Evolutionary conservation across 345 rosid genomes (phyloP).

Genomic region (Aquilaria malaccensis): DNA sequence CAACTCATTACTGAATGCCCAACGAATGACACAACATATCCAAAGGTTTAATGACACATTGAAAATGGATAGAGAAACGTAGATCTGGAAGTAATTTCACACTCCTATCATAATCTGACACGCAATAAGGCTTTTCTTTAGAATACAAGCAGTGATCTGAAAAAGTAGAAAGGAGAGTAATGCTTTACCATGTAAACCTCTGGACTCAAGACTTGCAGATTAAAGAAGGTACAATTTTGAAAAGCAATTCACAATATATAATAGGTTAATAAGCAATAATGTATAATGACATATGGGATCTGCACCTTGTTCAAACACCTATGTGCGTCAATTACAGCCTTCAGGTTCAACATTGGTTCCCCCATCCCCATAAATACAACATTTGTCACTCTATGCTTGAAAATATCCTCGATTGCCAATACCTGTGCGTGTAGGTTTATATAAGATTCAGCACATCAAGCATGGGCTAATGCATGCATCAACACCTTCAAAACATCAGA

Average conservation of each 20-base stretch:
- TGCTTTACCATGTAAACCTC: neutral
- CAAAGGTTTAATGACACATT: too few species aligned
- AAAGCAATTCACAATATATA: neutral
- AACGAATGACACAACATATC: too few species aligned
- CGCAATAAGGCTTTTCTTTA: neutral
- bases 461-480: neutral
- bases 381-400: slow-evolving; percentile 89
- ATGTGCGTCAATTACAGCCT: slow-evolving; percentile 89
- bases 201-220: too few species aligned
- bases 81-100: too few species aligned
- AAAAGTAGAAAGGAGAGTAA: neutral
- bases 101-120: too few species aligned
- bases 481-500: neutral
- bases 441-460: slow-evolving; percentile 9
- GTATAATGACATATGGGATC: neutral
- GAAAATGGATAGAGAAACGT: too few species aligned
- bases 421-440: slow-evolving; percentile 36
- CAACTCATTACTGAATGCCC: too few species aligned
- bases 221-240: neutral
- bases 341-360: slow-evolving; percentile 94
- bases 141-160: too few species aligned
- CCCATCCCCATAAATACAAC: slow-evolving; percentile 99
- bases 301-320: slow-evolving; percentile 84
- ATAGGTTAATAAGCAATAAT: neutral
- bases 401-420: slow-evolving; percentile 80